phyloP scores from a whole-genome alignment of 805 yeast genomes.

The Wickerhamiella vanderwaltii region DNA sequence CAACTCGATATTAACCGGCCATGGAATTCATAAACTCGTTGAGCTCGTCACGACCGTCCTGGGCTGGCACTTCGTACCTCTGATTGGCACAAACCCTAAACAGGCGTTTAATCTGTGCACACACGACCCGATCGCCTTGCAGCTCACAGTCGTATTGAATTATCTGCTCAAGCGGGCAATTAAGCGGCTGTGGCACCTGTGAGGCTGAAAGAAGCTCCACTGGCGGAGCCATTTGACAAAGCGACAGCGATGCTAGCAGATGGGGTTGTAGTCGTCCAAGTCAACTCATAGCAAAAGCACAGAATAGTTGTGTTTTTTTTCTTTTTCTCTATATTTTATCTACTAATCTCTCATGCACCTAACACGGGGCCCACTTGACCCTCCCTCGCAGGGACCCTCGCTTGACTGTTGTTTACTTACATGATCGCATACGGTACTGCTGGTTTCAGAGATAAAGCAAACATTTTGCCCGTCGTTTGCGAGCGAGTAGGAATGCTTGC shows the following conservation, averaged over 20 bases:
- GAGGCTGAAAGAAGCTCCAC: background rate
- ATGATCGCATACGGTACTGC: slow-evolving; percentile 80
- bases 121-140: slow-evolving; percentile 19
- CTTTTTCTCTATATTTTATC: too few species aligned
- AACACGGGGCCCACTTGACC: too few species aligned
- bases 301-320: too few species aligned
- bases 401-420: too few species aligned
- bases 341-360: too few species aligned
- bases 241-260: background rate
- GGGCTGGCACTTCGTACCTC: slow-evolving; percentile 9
- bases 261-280: too few species aligned
- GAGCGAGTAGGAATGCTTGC: slow-evolving; percentile 78
- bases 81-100: slow-evolving; percentile 18
- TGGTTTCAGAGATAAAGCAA: slow-evolving; percentile 75
- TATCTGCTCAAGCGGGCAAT: slow-evolving; percentile 21
- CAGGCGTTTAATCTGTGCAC: slow-evolving; percentile 23
- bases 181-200: slow-evolving; percentile 4
- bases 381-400: too few species aligned
- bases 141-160: slow-evolving; percentile 24
- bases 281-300: too few species aligned
- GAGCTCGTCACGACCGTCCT: too few species aligned
- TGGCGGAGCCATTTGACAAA: slow-evolving; percentile 8
- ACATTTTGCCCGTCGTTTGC: slow-evolving; percentile 62
- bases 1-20: too few species aligned
- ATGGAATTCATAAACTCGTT: too few species aligned